Evolutionary conservation across 2,329 filamentous ascomycete genomes (phyloP), one percentile per base, ranked within the genome.

Genomic region (Colletotrichum incanum): DNA sequence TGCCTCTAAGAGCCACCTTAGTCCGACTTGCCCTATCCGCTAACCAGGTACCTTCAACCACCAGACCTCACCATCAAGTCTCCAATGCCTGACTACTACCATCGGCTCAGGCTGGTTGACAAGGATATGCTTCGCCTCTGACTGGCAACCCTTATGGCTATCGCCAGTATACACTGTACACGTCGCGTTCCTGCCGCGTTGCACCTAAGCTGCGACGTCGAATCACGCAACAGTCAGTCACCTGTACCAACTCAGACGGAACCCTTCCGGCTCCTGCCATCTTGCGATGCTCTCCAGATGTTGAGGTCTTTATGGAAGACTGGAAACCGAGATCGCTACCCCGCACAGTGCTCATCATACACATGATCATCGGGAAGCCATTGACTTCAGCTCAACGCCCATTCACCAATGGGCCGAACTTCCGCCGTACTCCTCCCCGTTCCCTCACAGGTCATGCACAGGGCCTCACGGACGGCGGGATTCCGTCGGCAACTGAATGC

Each of bases 401-500:
- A 26, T 50, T 12, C 12, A 23, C 43, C 64, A 68, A 52, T 67
- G 56, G 50, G 43, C 69, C 64, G 52, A 71, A 54, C 61, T 55
- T 37, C 34, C 61, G 37, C 61, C 49, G 49, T 26, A 54, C 43
- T 63, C 43, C 65, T 49, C 49, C 49, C 50, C 39, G 47, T 55
- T 55, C n/a, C 65, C 58, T 52, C 65, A 49, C 59, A 72, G 31
- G 18, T 43, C 34, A 58, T 56, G 43, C 58, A 50, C 31, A 54
- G 34, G 65, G 34, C 52, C 41, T 69, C 31, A 47, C 43, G n/a
- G 59, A 52, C 60, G 47, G 47, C 47, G 65, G 58, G 59, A 49
- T 49, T 60, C 59, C 60, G 65, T 55, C 69, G 59, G 69, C 28
- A 69, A 60, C 45, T 66, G 59, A 41, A 60, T 23, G 47, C 65